Evolutionary conservation across 805 yeast species (phyloP).

Genomic region (Dipodascus geniculatus): DNA sequence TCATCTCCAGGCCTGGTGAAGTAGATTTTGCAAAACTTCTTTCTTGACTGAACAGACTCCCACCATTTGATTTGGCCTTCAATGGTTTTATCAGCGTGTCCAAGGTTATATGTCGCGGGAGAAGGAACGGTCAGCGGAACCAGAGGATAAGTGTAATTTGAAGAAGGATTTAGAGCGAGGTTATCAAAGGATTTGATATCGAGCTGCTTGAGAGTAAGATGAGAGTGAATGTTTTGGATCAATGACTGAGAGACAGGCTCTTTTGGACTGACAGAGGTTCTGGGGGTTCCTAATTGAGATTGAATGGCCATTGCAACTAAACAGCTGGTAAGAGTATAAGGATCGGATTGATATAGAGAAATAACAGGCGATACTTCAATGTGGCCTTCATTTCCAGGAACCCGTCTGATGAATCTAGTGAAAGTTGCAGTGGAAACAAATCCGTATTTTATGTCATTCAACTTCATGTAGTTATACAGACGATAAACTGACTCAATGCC

Average conservation of each 20-base stretch:
- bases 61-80: not conserved
- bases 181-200: slow-evolving; percentile 1
- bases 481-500: not conserved
- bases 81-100: not conserved
- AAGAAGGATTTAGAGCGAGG: slow-evolving; percentile 2
- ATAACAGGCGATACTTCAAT: slow-evolving; percentile 12
- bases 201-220: not conserved
- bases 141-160: slow-evolving; percentile 1
- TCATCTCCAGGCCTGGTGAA: not conserved
- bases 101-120: slow-evolving; percentile 5
- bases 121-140: slow-evolving; percentile 6
- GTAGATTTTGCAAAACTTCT: not conserved
- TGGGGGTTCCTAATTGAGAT: slow-evolving; percentile 4
- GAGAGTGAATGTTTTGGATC: not conserved
- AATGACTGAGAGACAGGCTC: not conserved
- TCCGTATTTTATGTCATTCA: slow-evolving; percentile 16
- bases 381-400: slow-evolving; percentile 1
- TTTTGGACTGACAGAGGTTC: not conserved
- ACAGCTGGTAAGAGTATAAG: slow-evolving; percentile 2
- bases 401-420: slow-evolving; percentile 12
- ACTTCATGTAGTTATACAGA: slow-evolving; percentile 8
- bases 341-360: slow-evolving; percentile 1
- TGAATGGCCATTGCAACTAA: slow-evolving; percentile 8
- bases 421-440: slow-evolving; percentile 11
- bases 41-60: not conserved